Evolutionary conservation across 108 stramenopile species (phyloP), one percentile per base, ranked within the genome.

Genomic region (Cyclotella distinguenda): DNA sequence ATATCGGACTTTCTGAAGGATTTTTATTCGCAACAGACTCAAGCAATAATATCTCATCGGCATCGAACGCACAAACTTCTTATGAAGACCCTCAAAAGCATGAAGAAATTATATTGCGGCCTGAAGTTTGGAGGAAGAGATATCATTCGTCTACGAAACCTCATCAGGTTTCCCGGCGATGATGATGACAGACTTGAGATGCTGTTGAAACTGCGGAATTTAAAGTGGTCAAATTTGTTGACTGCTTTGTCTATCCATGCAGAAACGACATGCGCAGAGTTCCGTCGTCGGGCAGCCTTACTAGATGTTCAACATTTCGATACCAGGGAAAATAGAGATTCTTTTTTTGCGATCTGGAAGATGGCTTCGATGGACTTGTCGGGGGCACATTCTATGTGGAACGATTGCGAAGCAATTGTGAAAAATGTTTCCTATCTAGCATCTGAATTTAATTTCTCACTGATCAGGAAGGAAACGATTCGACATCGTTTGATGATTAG

Each of bases 381-480:
- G 7, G 65, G 58, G 16, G 73, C 65, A 6, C 65, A 74, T 39
- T 32, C 50, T 30, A 28, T 33, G 9, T 74, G 65, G 73, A 57
- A 65, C 30, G 33, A 56, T 5, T 74, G 72, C 32, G 40, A 43
- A 12, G 32, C 4, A 21, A 25, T 19, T 18, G 21, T 18, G 4
- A 44, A 59, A 42, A 38, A 46, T 18, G 30, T 68, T 12, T 33
- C 15, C 44, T 10, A 50, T 9, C 51, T 69, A 26, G 27, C 39
- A 6, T 52, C 7, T 26, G 38, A 45, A 3, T 60, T 42, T 45
- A 18, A 28, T 38, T 35, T 21, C 1, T 19, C 28, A 4, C 52
- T 42, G 16, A 4, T 27, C 39, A 9, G 6, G 16, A 23, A 19
- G 25, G 6, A 45, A 7, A 16, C 19, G 8, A 54, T 61, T 26